A percentile compares a stretch with the other conserved stretches of the same genome.
These are phyloP conservation scores for Gossypium sturtianum DNA, from an alignment of 345 rosid species.

Conservation along the genomic window DNA sequence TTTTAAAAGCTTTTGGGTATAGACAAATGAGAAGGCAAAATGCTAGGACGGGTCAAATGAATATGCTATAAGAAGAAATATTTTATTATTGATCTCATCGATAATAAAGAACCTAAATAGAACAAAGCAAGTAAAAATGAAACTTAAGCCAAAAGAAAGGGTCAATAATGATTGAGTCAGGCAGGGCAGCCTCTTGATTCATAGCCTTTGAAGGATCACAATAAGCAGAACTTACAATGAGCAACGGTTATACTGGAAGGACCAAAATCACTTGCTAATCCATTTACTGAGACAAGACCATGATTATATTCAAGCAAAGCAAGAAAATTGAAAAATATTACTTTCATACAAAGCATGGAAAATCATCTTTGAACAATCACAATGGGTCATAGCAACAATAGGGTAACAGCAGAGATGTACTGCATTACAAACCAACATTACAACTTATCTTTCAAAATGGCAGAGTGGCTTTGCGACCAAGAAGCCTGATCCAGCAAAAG, in stretches of 20 bases:
- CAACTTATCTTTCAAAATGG: slow-evolving; percentile 20
- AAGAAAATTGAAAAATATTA: background rate
- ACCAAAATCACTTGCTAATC: background rate
- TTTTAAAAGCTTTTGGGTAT: too few species aligned
- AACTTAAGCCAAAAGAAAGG: background rate
- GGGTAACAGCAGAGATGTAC: background rate
- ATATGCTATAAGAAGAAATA: too few species aligned
- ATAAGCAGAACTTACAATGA: too few species aligned
- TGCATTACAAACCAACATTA: background rate
- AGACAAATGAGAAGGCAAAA: too few species aligned
- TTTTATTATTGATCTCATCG: too few species aligned
- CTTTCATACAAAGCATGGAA: background rate
- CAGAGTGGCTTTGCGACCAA: slow-evolving; percentile 55
- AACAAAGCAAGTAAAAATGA: background rate
- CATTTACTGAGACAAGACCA: background rate
- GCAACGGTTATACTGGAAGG: background rate
- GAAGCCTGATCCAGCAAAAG: slow-evolving; percentile 8
- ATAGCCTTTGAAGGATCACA: background rate
- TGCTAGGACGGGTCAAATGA: too few species aligned
- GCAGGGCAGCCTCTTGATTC: background rate
- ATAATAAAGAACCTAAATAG: too few species aligned
- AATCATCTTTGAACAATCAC: background rate
- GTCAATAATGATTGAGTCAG: background rate
- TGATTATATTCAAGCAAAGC: background rate
- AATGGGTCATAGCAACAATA: background rate